Evolutionary conservation across 148 eudicot genomes (phyloP).

Genomic region (Linanthus parryae): DNA sequence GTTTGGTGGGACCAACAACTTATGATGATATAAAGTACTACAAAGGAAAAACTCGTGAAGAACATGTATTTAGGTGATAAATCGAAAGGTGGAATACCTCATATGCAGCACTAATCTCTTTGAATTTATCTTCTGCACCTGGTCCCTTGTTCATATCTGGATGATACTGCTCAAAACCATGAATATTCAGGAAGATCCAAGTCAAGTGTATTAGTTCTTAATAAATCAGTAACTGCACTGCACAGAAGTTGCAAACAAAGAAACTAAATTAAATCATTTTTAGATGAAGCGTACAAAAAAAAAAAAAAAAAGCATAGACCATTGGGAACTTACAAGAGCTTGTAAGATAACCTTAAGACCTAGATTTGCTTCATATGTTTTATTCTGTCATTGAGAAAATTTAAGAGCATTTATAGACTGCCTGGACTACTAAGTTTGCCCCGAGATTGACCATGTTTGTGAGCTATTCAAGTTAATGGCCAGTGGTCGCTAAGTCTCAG

Average conservation of each 20-base stretch:
- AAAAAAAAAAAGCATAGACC: neutral
- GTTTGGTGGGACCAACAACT: neutral
- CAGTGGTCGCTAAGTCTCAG: too few relatives aligned
- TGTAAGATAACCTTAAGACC: neutral
- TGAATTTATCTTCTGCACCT: slow-evolving; percentile 87
- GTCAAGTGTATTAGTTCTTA: neutral
- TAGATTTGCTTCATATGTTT: neutral
- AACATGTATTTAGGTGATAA: neutral
- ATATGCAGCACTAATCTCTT: slow-evolving; percentile 91
- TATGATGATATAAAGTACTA: neutral
- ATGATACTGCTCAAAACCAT: slow-evolving; percentile 57
- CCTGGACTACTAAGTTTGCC: too few relatives aligned
- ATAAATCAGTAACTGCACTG: neutral
- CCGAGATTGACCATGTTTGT: too few relatives aligned
- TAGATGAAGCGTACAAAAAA: neutral
- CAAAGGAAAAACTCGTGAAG: too few relatives aligned
- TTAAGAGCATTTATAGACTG: too few relatives aligned
- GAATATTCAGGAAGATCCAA: neutral
- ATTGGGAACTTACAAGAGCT: neutral
- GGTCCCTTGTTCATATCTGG: slow-evolving; percentile 77
- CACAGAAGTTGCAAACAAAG: neutral
- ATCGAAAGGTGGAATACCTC: slow-evolving; percentile 42
- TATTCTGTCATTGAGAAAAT: neutral
- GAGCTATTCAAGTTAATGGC: too few relatives aligned
- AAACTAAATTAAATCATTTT: neutral